Percentiles rank a stretch among this genome's conserved stretches.
These are phyloP conservation scores for Didymella pomorum DNA, from an alignment of 2,329 filamentous ascomycete species.

Conservation along the genomic window DNA sequence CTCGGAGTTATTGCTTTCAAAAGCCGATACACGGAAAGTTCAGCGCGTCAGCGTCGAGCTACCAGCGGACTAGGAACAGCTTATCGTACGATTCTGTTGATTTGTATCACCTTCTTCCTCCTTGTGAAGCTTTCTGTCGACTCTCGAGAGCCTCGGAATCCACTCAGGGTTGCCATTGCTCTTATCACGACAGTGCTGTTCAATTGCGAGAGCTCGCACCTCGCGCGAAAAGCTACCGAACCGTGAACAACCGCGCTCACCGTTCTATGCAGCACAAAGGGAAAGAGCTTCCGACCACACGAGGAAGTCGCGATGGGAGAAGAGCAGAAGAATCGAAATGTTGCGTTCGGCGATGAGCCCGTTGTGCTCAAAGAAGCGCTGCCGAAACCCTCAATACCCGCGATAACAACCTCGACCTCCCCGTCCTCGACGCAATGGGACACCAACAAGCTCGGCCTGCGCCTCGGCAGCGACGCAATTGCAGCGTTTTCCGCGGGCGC, in stretches of 20 bases:
- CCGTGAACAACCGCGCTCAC: background rate
- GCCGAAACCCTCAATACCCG: background rate
- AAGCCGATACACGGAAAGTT: conserved; percentile 17
- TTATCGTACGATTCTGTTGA: conserved; percentile 7
- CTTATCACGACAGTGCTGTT: background rate
- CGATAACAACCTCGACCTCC: background rate
- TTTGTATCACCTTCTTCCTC: background rate
- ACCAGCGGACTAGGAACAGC: background rate
- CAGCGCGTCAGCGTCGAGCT: conserved; percentile 7
- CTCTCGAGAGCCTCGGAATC: no score
- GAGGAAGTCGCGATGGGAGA: conserved; percentile 36
- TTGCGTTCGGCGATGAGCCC: conserved; percentile 10
- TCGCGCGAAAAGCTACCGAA: background rate
- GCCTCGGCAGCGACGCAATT: conserved; percentile 72
- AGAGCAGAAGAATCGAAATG: conserved; percentile 10
- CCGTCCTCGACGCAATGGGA: conserved; percentile 65
- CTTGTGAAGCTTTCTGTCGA: background rate
- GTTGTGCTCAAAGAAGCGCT: conserved; percentile 4
- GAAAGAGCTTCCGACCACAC: background rate
- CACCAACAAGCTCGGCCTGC: conserved; percentile 72
- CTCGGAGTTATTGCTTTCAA: conserved; percentile 12
- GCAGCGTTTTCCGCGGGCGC: conserved; percentile 76
- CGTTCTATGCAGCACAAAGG: background rate
- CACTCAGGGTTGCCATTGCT: background rate
- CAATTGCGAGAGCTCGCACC: background rate